Conservation (phyloP, 352 stramenopile genomes). For the Elongisporangium undulatum region DNA sequence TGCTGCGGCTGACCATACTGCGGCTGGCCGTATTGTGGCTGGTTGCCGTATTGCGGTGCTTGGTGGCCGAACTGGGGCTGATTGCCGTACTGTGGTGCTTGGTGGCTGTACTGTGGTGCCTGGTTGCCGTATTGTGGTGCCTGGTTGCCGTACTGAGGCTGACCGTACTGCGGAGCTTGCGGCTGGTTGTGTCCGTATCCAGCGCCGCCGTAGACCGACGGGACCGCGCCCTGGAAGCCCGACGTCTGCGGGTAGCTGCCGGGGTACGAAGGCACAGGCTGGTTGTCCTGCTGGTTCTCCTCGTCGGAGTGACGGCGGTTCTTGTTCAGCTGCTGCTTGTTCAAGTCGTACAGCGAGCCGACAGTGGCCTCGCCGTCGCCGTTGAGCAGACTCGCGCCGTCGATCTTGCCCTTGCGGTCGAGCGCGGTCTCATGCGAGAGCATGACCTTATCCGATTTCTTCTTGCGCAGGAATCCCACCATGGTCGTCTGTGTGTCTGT, state of each 20-base stretch:
- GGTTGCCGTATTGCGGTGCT: slow-evolving; percentile 5
- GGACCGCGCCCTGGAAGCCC: no score
- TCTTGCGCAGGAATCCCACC: slow-evolving; percentile 85
- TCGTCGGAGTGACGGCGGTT: slow-evolving; percentile 56
- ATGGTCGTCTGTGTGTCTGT: slow-evolving; percentile 19
- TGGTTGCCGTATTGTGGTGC: slow-evolving; percentile 23
- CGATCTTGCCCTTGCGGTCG: slow-evolving; percentile 81
- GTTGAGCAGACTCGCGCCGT: slow-evolving; percentile 78
- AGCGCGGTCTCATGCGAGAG: slow-evolving; percentile 70
- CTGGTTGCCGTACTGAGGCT: slow-evolving; percentile 11
- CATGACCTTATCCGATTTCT: slow-evolving; percentile 70
- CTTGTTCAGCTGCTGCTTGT: slow-evolving; percentile 32
- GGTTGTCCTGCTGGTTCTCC: slow-evolving; percentile 35
- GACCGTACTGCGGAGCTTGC: slow-evolving; percentile 39
- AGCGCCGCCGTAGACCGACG: slow-evolving; percentile 12
- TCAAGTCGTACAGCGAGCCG: slow-evolving; percentile 63
- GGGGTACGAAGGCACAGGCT: slow-evolving; percentile 13
- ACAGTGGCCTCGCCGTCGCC: slow-evolving; percentile 75
- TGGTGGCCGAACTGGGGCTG: slow-evolving; percentile 14
- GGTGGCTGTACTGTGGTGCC: slow-evolving; percentile 7
- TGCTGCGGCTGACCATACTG: slow-evolving; percentile 17
- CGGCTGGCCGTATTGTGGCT: slow-evolving; percentile 8
- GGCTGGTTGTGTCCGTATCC: slow-evolving; percentile 43
- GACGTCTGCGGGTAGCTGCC: slow-evolving; percentile 24
- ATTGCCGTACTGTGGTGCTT: slow-evolving; percentile 19